phyloP scores from a whole-genome alignment of 1,284 basidiomycete species.

The Microbotryomycetes sp. region DNA sequence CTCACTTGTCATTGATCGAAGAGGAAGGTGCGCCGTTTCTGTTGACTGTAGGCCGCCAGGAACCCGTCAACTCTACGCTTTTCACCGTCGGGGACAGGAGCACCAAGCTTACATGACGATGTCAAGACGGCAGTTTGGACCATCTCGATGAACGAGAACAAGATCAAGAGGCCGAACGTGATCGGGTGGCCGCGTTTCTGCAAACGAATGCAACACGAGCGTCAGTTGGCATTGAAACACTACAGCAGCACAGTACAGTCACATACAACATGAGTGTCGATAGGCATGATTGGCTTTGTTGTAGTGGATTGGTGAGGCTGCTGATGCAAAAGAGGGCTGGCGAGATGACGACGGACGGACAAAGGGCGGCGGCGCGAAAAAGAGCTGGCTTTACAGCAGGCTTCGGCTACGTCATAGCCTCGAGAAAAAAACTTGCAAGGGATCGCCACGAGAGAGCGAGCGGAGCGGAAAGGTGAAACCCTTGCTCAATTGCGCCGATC shows the following conservation, averaged over 20 bases:
- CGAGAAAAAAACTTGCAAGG: too few species aligned
- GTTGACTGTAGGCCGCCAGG: constrained; percentile 17
- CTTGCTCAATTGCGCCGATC: too few species aligned
- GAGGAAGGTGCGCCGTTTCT: constrained; percentile 12
- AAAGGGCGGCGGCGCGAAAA: too few species aligned
- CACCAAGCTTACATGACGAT: constrained; percentile 8
- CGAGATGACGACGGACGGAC: not conserved
- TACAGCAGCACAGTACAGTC: not conserved
- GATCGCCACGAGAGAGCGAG: too few species aligned
- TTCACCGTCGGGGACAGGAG: not conserved
- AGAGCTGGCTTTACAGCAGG: not conserved
- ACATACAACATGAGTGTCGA: not conserved
- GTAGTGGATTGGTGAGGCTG: not conserved
- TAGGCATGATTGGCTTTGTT: not conserved
- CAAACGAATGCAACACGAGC: not conserved
- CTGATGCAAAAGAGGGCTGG: not conserved
- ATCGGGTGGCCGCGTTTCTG: constrained; percentile 30
- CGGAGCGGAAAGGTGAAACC: too few species aligned
- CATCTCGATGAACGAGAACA: constrained; percentile 35
- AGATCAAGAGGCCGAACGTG: constrained; percentile 28
- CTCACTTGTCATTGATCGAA: constrained; percentile 11
- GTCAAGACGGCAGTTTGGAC: constrained; percentile 33
- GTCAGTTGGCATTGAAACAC: not conserved
- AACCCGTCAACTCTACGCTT: not conserved
- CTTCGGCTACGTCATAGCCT: not conserved